These are phyloP conservation scores for Microstegium vimineum DNA, from an alignment of 176 grass and related monocot species.

Conservation along the genomic window DNA sequence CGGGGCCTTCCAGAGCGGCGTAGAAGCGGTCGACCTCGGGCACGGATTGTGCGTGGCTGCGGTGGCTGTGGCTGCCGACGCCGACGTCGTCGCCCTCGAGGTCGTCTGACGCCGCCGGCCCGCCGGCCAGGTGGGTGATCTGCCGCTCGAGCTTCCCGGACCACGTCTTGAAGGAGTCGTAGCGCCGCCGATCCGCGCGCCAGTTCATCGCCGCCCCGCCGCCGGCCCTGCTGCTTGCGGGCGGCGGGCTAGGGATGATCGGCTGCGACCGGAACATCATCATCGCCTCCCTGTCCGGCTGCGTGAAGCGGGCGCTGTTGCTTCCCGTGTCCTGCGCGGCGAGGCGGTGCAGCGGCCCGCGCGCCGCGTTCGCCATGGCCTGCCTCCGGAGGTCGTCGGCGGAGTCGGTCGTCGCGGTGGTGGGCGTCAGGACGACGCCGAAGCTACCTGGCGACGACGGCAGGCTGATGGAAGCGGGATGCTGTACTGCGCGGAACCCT, in stretches of 20 bases:
- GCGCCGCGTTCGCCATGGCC: not conserved
- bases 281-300: constrained; percentile 6
- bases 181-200: constrained; percentile 30
- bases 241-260: not conserved
- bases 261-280: constrained; percentile 73
- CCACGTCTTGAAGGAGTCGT: constrained; percentile 87
- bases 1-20: constrained; percentile 77
- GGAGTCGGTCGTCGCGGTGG: not conserved
- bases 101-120: not conserved
- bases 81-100: not conserved
- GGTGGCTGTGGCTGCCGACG: not conserved
- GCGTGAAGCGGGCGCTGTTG: constrained; percentile 12
- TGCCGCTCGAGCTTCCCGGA: constrained; percentile 76
- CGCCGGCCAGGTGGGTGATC: constrained; percentile 52
- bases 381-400: constrained; percentile 12
- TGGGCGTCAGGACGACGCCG: not conserved
- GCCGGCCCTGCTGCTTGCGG: not conserved
- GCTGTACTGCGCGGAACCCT: constrained; percentile 18
- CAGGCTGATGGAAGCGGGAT: constrained; percentile 59
- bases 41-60: not conserved
- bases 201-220: constrained; percentile 5
- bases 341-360: not conserved
- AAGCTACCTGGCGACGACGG: constrained; percentile 55
- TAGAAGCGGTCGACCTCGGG: constrained; percentile 71
- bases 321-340: not conserved